phyloP scores from a whole-genome alignment of 2,329 filamentous ascomycete genomes.

The Zymoseptoria brevis region DNA sequence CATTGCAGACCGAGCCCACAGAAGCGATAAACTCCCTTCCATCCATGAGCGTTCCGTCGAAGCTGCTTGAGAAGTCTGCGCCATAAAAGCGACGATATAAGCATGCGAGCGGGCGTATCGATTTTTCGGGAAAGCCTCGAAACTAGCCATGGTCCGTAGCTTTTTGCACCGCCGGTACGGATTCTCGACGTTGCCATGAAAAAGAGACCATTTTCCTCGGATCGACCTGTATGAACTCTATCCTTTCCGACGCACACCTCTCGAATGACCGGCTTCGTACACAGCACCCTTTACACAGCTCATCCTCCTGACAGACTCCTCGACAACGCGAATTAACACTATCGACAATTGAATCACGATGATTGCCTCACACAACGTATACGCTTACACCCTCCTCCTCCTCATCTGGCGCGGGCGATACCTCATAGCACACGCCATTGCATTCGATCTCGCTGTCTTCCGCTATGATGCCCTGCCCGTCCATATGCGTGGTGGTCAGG shows the following conservation, averaged over 20 bases:
- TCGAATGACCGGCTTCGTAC: background rate
- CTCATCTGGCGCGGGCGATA: background rate
- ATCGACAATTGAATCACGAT: background rate
- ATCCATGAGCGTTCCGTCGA: no score
- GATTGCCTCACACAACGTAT: background rate
- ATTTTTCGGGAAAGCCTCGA: background rate
- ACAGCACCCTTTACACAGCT: background rate
- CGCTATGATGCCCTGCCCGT: background rate
- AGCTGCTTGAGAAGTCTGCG: no score
- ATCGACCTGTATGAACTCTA: background rate
- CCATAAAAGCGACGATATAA: no score
- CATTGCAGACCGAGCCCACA: no score
- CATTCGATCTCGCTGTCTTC: background rate
- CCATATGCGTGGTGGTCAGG: background rate
- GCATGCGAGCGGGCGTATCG: no score
- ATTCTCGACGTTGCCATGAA: background rate
- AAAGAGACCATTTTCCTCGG: background rate
- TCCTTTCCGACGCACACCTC: background rate
- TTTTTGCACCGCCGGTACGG: background rate
- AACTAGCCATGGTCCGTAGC: background rate
- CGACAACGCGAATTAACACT: background rate
- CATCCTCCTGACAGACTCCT: background rate
- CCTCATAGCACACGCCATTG: background rate
- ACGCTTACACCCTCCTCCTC: background rate
- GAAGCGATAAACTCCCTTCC: no score